Conservation (phyloP, 2,329 filamentous ascomycete species). For the Trichoderma sp. region DNA sequence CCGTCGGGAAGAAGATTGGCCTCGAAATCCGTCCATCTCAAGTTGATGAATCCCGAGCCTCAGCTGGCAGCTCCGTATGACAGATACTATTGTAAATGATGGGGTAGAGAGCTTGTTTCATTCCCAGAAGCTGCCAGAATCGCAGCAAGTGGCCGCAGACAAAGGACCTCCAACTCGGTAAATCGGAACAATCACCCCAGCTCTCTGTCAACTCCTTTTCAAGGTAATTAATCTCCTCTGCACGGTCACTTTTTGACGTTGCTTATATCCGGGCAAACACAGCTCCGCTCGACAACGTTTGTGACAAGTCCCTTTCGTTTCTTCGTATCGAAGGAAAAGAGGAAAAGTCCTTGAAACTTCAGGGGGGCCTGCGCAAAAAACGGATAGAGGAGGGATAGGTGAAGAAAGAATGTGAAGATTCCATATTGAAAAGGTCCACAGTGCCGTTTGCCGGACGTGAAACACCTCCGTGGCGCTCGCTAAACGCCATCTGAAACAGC, state of each 20-base stretch:
- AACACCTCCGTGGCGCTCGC: constrained; percentile 13
- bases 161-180: not conserved
- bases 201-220: not conserved
- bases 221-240: not conserved
- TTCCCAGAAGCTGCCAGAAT: not conserved
- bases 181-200: not conserved
- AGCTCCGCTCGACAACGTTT: not conserved
- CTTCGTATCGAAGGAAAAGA: not conserved
- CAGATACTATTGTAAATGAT: not conserved
- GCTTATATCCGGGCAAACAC: not conserved
- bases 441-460: constrained; percentile 14
- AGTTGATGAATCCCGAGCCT: not conserved
- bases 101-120: constrained; percentile 8
- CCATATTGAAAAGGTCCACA: not conserved
- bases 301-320: not conserved
- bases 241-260: not conserved
- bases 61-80: not conserved
- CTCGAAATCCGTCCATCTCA: not conserved
- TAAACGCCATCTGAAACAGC: constrained; percentile 18
- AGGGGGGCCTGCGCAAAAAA: not conserved
- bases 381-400: not conserved
- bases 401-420: not conserved
- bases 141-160: not conserved
- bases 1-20: not conserved
- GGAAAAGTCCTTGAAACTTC: not conserved